Conservation (phyloP, 169 alveolate species). For the Cryptosporidium sp. region DNA sequence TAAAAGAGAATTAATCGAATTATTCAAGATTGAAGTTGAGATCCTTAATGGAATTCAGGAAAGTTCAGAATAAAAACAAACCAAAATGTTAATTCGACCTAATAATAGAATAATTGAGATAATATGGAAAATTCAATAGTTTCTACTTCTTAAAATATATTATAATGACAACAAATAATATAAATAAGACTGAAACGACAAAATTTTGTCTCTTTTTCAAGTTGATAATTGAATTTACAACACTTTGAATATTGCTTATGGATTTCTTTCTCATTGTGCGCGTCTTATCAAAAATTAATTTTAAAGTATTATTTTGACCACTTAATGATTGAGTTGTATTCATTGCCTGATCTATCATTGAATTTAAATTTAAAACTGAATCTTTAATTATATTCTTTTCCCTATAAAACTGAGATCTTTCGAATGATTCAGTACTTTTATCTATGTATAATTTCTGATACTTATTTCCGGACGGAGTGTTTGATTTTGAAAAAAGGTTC, state of each 20-base stretch:
- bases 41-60: constrained; percentile 32
- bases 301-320: constrained; percentile 15
- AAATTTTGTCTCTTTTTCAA: constrained; percentile 36
- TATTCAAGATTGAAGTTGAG: constrained; percentile 8
- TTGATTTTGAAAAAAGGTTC: constrained; percentile 14
- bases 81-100: neutral
- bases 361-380: constrained; percentile 22
- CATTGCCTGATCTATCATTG: constrained; percentile 47
- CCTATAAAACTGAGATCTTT: constrained; percentile 16
- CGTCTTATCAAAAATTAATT: constrained; percentile 17
- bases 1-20: neutral
- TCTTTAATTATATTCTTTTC: constrained; percentile 40
- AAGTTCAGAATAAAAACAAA: neutral
- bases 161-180: neutral
- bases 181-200: neutral
- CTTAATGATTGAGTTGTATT: constrained; percentile 26
- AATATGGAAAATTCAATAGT: neutral
- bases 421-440: neutral
- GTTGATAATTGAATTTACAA: constrained; percentile 19
- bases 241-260: constrained; percentile 3
- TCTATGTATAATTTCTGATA: constrained; percentile 32
- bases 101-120: neutral
- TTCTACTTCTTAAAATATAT: neutral
- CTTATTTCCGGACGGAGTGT: neutral
- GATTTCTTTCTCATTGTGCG: constrained; percentile 46